These are phyloP conservation scores for Lentinus polychrous DNA, from an alignment of 1,284 basidiomycete genomes.

Conservation along the genomic window DNA sequence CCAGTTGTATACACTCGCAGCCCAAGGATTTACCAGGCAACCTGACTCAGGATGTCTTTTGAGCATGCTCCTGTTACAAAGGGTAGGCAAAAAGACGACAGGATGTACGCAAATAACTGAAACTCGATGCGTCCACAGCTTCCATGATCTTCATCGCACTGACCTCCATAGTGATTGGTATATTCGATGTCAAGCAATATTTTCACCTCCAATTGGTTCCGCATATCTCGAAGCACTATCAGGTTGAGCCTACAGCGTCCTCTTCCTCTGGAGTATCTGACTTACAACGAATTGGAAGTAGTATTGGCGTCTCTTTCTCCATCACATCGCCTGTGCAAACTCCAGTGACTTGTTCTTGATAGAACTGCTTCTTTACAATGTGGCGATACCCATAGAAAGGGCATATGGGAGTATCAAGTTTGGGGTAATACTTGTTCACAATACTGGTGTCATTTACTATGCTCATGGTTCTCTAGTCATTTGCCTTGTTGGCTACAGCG, in stretches of 20 bases:
- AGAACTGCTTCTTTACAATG: slow-evolving; percentile 70
- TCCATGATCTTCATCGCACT: slow-evolving; percentile 69
- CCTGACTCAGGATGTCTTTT: slow-evolving; percentile 67
- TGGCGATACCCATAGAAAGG: slow-evolving; percentile 72
- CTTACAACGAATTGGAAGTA: slow-evolving; percentile 24
- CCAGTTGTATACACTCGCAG: no score
- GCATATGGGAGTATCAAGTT: slow-evolving; percentile 85
- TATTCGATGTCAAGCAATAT: slow-evolving; percentile 84
- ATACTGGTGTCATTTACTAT: slow-evolving; percentile 5
- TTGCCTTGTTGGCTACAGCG: slow-evolving; percentile 56
- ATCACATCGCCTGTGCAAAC: slow-evolving; percentile 77
- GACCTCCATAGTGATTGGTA: slow-evolving; percentile 62
- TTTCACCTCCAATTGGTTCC: slow-evolving; percentile 49
- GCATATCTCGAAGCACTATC: slow-evolving; percentile 35
- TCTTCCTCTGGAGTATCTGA: neutral
- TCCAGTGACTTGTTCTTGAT: slow-evolving; percentile 81
- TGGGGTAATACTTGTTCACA: slow-evolving; percentile 50
- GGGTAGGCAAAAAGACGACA: slow-evolving; percentile 34
- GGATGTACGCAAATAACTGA: neutral
- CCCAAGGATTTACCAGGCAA: no score
- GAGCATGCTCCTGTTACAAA: slow-evolving; percentile 76
- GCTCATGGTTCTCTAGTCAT: slow-evolving; percentile 48
- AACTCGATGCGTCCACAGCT: slow-evolving; percentile 38
- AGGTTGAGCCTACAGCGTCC: no score
- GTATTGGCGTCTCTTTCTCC: slow-evolving; percentile 80